These are phyloP conservation scores for Lecanicillium sp. DNA, from an alignment of 2,329 filamentous ascomycete genomes.

Conservation along the genomic window DNA sequence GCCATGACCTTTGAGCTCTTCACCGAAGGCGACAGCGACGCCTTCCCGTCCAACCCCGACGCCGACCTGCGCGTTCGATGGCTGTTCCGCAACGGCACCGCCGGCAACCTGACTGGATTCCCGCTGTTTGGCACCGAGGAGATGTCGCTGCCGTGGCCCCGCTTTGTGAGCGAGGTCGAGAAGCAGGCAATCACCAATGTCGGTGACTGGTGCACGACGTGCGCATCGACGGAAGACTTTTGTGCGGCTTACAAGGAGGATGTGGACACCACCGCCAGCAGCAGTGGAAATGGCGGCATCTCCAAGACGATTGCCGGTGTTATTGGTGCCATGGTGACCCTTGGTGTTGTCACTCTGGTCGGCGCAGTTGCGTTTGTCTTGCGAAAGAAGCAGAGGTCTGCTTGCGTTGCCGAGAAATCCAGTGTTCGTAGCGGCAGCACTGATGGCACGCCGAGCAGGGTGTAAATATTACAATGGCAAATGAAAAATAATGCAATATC, in stretches of 20 bases:
- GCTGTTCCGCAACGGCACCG: slow-evolving; percentile 26
- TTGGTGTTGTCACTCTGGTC: slow-evolving; percentile 17
- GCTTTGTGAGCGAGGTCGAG: slow-evolving; percentile 20
- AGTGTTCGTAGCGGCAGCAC: too few relatives aligned
- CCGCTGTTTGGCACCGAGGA: slow-evolving; percentile 22
- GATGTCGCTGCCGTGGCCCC: slow-evolving; percentile 19
- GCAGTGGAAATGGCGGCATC: slow-evolving; percentile 14
- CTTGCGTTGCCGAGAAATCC: too few relatives aligned
- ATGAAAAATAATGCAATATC: too few relatives aligned
- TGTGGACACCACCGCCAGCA: slow-evolving; percentile 2
- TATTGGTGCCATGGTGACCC: slow-evolving; percentile 24
- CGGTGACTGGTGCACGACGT: slow-evolving; percentile 22
- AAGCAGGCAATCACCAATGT: slow-evolving; percentile 20
- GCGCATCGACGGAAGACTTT: slow-evolving; percentile 19
- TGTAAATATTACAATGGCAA: too few relatives aligned
- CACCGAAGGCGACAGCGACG: slow-evolving; percentile 13
- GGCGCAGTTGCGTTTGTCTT: slow-evolving; percentile 15
- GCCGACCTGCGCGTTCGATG: slow-evolving; percentile 23
- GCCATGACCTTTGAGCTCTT: slow-evolving; percentile 29
- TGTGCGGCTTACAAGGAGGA: slow-evolving; percentile 22
- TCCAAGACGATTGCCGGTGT: slow-evolving; percentile 26
- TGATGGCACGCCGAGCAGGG: too few relatives aligned
- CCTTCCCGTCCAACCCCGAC: slow-evolving; percentile 18
- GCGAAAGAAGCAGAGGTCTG: slow-evolving; percentile 14
- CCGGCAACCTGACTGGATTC: slow-evolving; percentile 18